Percentiles rank a stretch among this genome's conserved stretches.
Evolutionary conservation across 306 rosid genomes (phyloP).

Genomic region (Prinsepia uniflora): DNA sequence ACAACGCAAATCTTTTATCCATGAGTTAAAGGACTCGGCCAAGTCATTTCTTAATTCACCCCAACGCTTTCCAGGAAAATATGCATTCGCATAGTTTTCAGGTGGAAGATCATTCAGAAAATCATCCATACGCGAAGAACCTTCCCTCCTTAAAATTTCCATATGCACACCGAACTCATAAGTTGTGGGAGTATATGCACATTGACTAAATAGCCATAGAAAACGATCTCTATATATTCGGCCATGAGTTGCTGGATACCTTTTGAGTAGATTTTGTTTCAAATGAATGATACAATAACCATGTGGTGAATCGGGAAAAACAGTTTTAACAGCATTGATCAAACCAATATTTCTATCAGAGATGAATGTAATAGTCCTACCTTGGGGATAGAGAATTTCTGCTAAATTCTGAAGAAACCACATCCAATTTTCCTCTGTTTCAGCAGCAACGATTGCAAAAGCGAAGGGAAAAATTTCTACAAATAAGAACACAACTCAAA

Average conservation of each 20-base stretch:
- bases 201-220: background rate
- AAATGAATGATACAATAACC: background rate
- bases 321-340: background rate
- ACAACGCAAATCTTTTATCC: background rate
- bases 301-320: conserved; percentile 1
- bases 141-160: too few species aligned
- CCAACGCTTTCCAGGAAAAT: background rate
- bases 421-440: conserved; percentile 4
- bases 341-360: background rate
- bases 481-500: too few species aligned
- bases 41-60: background rate
- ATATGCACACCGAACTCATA: background rate
- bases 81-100: background rate
- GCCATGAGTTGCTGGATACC: background rate
- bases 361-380: background rate
- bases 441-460: background rate
- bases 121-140: too few species aligned
- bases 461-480: conserved; percentile 11
- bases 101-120: too few species aligned
- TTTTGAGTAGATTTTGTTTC: conserved; percentile 1
- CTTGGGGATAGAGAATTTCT: background rate
- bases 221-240: background rate
- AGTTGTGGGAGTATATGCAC: background rate
- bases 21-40: background rate
- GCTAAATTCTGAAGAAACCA: conserved; percentile 10